Evolutionary conservation across 1,284 basidiomycete species (phyloP), one percentile per base, ranked within the genome.

Genomic region (Ceratobasidium sp.): DNA sequence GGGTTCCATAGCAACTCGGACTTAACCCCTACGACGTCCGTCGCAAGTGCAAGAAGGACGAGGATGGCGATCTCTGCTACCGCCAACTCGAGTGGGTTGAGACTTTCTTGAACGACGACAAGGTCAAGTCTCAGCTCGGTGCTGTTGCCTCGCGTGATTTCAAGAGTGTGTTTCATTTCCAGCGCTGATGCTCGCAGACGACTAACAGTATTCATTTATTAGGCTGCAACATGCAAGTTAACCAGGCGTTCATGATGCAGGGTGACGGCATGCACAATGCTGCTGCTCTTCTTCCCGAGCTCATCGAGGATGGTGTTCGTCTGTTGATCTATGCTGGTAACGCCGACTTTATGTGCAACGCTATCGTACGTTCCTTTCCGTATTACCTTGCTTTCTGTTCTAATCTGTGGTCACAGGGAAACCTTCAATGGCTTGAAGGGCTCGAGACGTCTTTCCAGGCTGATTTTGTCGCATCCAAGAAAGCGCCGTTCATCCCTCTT

Each of bases 301-400:
- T 97, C 8, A 84, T 96, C 69, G 86, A 92, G 71, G 86, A 87
- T 73, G 92, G 92, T 50, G 84, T 96, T 61, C 83, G 92, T 71
- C 82, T 96, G 41, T 82, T 96, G 46, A 89, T 94, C 43, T 96
- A 95, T 78, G 92, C 92, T 71, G 93, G 92, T 28, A 90, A 92
- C 77, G 89, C 91, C 41, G 94, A 96, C 80, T 89, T 91, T 83
- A 90, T 91, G 87, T 93, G 92, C 82, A 92, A 92, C 80, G 91
- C 84, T 76, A 86, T 92, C 23, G 89, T 88, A 76, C 71, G 84
- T 79, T 45, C 57, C 45, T 43, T 0, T 65, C 71, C 34, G 73
- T 36, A 34, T 61, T 48, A 16, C 28, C 18, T 26, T 21, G 12
- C 59, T 32, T 6, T 21, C 23, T 41, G 59, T 53, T 21, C 48